Evolutionary conservation across 305 asterid species (phyloP), one percentile per base, ranked within the genome.

Genomic region (Rubia tinctorum): DNA sequence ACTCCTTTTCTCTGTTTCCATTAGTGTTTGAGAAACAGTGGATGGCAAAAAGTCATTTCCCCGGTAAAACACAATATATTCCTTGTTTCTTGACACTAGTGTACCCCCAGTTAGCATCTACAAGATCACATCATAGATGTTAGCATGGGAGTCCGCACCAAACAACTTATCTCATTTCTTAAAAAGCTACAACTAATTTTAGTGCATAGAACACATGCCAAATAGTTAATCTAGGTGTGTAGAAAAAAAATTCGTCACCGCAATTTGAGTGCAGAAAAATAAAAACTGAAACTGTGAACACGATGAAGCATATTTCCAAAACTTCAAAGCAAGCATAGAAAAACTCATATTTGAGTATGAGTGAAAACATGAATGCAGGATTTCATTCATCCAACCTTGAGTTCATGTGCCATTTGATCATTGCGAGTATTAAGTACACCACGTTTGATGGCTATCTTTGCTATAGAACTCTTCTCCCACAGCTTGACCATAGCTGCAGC

Each of bases 61-160:
- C 80, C 97, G 82, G 87, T 93, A 88, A 70, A 93, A 88, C 70
- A 93, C 95, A 6, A 91, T 87, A 78, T 85, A 93, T 66, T 93
- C 97, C 85, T 93, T 93, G 86, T 93, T 90, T 82, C 98, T 90
- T 6, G 97, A 93, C 72, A 93, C 72, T 23, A 93, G 83, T 0
- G 97, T 93, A 69, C 98, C 97, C 75, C 97, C 97, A 2, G 98
- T 93, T 82, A 93, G 85, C 71, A 83, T 83, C 98, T 93, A 88
- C 78, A n/a, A 49, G 73, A 82, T 18, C 27, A 76, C 39, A 14
- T 53, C 7, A 44, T 10, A 64, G 3, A 30, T 44, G 51, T 66
- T 22, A 71, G 73, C 13, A 30, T 4, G 58, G 47, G 66, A 67
- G 42, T 63, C 30, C 10, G 45, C 23, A 44, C 22, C 37, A 43